Evolutionary conservation across 192 early-diverging fungal species (phyloP).

Genomic region (Entomortierella beljakovae): DNA sequence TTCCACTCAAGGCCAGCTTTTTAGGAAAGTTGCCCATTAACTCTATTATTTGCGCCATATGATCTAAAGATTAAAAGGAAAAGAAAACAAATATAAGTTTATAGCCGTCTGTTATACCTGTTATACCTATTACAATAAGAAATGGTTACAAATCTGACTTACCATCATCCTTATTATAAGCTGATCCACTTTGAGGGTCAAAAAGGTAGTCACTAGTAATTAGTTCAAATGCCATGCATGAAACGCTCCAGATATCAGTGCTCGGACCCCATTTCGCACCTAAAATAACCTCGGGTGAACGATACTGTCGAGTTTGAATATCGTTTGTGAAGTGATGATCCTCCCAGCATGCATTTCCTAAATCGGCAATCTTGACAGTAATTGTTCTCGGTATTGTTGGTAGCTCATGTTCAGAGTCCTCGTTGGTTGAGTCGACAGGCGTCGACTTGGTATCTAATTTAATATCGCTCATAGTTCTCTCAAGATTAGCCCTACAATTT

Average conservation of each 20-base stretch:
- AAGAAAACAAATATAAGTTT: background rate
- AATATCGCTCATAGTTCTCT: slow-evolving; percentile 52
- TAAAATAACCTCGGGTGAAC: slow-evolving; percentile 97
- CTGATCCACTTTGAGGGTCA: slow-evolving; percentile 86
- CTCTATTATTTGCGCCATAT: slow-evolving; percentile 98
- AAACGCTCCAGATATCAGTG: slow-evolving; percentile 95
- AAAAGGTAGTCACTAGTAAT: slow-evolving; percentile 97
- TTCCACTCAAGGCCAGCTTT: slow-evolving; percentile 84
- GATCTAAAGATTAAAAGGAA: slow-evolving; percentile 68
- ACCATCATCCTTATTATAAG: slow-evolving; percentile 95
- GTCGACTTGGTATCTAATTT: slow-evolving; percentile 32
- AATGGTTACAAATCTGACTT: background rate
- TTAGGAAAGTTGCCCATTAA: slow-evolving; percentile 89
- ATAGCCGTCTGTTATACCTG: too few species aligned
- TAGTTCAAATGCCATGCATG: slow-evolving; percentile 94
- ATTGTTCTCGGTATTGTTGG: slow-evolving; percentile 47
- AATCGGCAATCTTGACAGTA: slow-evolving; percentile 94
- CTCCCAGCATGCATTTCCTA: slow-evolving; percentile 98
- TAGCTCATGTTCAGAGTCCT: slow-evolving; percentile 7
- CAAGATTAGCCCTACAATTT: slow-evolving; percentile 29
- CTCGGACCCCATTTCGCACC: slow-evolving; percentile 89
- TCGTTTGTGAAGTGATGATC: slow-evolving; percentile 96
- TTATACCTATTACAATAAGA: background rate
- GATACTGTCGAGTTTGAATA: slow-evolving; percentile 98
- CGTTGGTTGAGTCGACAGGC: background rate